Evolutionary conservation across 345 rosid species (phyloP).

Genomic region (Lenwebbia sp.): DNA sequence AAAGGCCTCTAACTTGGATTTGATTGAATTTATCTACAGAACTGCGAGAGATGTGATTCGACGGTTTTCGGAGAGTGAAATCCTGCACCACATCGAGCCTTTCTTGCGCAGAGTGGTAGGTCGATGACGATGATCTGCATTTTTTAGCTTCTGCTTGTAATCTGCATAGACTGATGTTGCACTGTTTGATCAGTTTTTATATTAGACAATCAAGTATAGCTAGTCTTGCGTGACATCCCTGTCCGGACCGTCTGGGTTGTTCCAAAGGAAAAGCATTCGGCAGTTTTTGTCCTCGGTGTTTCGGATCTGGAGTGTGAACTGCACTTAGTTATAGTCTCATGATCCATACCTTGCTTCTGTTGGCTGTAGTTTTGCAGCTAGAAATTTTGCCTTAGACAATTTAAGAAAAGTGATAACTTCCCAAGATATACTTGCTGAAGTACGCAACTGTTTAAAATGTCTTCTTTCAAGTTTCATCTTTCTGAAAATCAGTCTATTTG

Average conservation of each 20-base stretch:
- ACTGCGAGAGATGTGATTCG: constrained; percentile 24
- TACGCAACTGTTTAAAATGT: not conserved
- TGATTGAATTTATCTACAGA: constrained; percentile 15
- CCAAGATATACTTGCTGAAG: not conserved
- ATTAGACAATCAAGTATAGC: not conserved
- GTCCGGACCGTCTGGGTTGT: not conserved
- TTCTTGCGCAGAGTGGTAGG: constrained; percentile 30
- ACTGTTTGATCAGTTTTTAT: not conserved
- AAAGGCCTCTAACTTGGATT: not conserved
- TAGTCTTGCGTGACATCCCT: not conserved
- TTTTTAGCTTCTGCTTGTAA: not conserved
- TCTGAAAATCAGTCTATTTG: not conserved
- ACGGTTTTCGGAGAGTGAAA: constrained; percentile 14
- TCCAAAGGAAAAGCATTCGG: not conserved
- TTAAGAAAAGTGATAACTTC: not conserved
- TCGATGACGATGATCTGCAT: not conserved
- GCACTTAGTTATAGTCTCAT: not conserved
- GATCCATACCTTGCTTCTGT: not conserved
- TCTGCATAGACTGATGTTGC: not conserved
- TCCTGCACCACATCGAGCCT: constrained; percentile 34
- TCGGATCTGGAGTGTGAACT: not conserved
- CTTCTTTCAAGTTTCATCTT: not conserved
- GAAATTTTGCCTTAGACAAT: not conserved
- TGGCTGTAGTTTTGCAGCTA: not conserved
- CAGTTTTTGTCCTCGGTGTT: not conserved